Base-by-base conservation (phyloP, 805 yeast species). In the Blastobotrys mokoenaii region DNA sequence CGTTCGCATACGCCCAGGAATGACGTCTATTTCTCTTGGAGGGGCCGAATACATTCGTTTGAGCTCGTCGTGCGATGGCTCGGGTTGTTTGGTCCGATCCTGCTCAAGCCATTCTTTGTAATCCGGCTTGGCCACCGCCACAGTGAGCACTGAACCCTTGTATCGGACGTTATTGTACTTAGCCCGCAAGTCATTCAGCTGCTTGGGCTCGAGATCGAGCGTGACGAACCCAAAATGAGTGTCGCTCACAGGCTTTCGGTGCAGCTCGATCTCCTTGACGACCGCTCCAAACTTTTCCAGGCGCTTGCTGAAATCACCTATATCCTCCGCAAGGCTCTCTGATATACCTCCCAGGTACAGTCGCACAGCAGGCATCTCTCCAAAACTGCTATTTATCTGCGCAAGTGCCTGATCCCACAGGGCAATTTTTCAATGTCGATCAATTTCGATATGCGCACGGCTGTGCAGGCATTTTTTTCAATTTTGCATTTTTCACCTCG, bases 311-410 rank as follows among this genome's bases (percentile, higher is more conserved):
- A 90, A 63, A 38, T 75, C 80, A 0, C 53, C 55, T 0, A 68
- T 60, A 20, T 69, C 66, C 1, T 67, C 66, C 2, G 74, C 72
- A 9, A 85, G 66, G 16, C 67, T 63, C 1, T 69, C 59, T 0
- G 93, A 79, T 31, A 86, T 72, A 46, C 77, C 73, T 6, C 95
- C 93, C 12, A 86, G 77, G 56, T 82, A 84, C 12, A 86, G 56
- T 41, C 82, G 34, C 12, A 30, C 45, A 2, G n/a, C 12, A 10
- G 14, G 15, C 40, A 38, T 38, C 2, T 20, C 9, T 20, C n/a
- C n/a, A n/a, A 22, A 22, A 22, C 27, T 22, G 4, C 27, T 22
- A 22, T 22, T 8, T 6, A 4, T 31, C 10, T 10, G 34, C n/a
- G n/a, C n/a, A n/a, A n/a, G n/a, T n/a, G n/a, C n/a, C n/a, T n/a